phyloP scores from a whole-genome alignment of 805 yeast species.

The Candida methanosorbosa region DNA sequence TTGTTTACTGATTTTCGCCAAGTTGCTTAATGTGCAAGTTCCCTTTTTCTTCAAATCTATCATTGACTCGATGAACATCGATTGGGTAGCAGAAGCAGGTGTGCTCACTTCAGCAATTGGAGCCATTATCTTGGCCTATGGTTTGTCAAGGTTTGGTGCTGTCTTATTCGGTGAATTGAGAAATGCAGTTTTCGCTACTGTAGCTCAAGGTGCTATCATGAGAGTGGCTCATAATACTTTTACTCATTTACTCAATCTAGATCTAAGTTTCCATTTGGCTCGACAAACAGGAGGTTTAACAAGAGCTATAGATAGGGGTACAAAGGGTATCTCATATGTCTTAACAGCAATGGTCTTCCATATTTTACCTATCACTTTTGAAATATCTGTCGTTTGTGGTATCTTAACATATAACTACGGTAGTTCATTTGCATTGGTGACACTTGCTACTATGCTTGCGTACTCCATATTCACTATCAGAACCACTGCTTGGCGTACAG shows the following conservation, averaged over 20 bases:
- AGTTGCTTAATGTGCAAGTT: constrained; percentile 86
- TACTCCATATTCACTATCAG: constrained; percentile 81
- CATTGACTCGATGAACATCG: constrained; percentile 88
- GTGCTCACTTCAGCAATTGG: constrained; percentile 59
- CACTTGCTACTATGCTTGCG: constrained; percentile 80
- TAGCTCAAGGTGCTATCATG: constrained; percentile 89
- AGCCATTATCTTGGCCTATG: constrained; percentile 72
- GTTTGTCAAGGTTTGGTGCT: constrained; percentile 90
- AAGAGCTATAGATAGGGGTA: constrained; percentile 94
- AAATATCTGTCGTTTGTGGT: constrained; percentile 88
- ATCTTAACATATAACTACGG: constrained; percentile 92
- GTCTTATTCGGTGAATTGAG: constrained; percentile 90
- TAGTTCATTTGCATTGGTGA: constrained; percentile 77
- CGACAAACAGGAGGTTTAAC: constrained; percentile 95
- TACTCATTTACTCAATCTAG: constrained; percentile 72
- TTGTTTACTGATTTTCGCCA: constrained; percentile 65
- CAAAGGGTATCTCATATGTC: constrained; percentile 93
- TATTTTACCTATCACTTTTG: constrained; percentile 86
- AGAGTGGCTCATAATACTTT: constrained; percentile 86
- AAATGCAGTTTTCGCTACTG: constrained; percentile 92
- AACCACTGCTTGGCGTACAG: constrained; percentile 95
- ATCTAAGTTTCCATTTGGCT: constrained; percentile 80
- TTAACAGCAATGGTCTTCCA: constrained; percentile 97
- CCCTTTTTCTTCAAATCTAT: constrained; percentile 89
- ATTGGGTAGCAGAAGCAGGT: constrained; percentile 62